These are phyloP conservation scores for Amylocarpus encephaloides DNA, from an alignment of 2,329 filamentous ascomycete species.

Conservation along the genomic window DNA sequence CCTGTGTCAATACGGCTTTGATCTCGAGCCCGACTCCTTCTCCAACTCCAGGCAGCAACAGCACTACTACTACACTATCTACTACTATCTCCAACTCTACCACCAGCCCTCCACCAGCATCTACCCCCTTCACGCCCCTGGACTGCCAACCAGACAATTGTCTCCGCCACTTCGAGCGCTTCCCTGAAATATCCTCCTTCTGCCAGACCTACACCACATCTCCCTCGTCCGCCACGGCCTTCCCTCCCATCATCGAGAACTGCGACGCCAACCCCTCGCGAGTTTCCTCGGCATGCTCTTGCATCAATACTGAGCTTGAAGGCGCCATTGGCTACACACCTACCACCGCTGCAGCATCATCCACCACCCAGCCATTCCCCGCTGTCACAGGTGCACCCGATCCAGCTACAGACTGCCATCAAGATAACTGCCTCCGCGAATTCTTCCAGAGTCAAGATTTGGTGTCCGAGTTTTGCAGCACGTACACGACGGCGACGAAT, in stretches of 20 bases:
- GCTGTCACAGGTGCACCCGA: neutral
- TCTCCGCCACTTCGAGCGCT: neutral
- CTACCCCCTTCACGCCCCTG: neutral
- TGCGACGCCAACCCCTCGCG: neutral
- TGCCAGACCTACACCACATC: constrained; percentile 1
- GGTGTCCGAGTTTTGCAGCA: constrained; percentile 16
- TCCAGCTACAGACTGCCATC: constrained; percentile 8
- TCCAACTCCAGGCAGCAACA: too few species aligned
- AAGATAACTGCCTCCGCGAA: constrained; percentile 19
- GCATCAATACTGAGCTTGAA: neutral
- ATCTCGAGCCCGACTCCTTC: too few species aligned
- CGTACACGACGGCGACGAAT: constrained; percentile 16
- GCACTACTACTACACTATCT: neutral
- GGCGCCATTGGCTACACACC: constrained; percentile 1
- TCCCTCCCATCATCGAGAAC: neutral
- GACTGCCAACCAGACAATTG: constrained; percentile 5
- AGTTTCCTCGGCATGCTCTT: constrained; percentile 4
- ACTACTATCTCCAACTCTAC: neutral
- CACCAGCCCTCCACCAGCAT: neutral
- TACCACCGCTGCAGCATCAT: neutral
- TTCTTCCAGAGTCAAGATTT: constrained; percentile 10
- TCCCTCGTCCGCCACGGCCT: neutral
- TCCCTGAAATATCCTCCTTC: neutral
- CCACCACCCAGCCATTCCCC: neutral
- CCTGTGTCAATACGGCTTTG: constrained; percentile 5